These are phyloP conservation scores for Herpetospermum pedunculosum DNA, from an alignment of 306 rosid species.

Conservation along the genomic window DNA sequence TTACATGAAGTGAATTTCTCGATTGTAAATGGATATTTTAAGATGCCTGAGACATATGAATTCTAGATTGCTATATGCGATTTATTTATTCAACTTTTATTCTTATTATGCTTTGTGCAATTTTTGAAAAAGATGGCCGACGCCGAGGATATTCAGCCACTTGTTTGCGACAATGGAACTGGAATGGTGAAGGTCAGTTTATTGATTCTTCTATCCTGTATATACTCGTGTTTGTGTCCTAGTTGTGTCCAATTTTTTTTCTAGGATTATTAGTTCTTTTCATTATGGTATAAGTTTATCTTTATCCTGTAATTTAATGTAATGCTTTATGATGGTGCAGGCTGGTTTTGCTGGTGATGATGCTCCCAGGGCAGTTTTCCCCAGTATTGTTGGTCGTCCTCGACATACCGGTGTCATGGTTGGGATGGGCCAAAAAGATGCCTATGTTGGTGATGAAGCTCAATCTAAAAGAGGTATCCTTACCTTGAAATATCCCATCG, in stretches of 20 bases:
- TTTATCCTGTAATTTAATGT: not conserved
- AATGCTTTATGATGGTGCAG: constrained; percentile 7
- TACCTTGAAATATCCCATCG: constrained; percentile 30
- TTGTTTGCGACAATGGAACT: constrained; percentile 34
- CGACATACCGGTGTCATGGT: constrained; percentile 35
- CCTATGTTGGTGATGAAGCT: constrained; percentile 36
- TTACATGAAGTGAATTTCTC: not conserved
- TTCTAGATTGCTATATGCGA: not conserved
- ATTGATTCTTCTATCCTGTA: not conserved
- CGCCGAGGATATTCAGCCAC: constrained; percentile 31
- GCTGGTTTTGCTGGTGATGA: constrained; percentile 41
- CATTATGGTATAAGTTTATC: not conserved
- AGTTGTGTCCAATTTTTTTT: not conserved
- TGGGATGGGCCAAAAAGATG: constrained; percentile 35
- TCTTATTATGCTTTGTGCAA: not conserved
- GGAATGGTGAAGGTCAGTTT: constrained; percentile 34
- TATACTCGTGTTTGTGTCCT: not conserved
- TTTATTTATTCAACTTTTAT: not conserved
- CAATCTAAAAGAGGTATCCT: constrained; percentile 34
- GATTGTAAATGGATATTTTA: not conserved
- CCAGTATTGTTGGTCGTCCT: constrained; percentile 35
- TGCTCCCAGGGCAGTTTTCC: constrained; percentile 34
- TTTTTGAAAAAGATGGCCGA: constrained; percentile 20
- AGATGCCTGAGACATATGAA: not conserved
- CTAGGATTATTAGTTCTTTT: not conserved